phyloP scores from a whole-genome alignment of 805 yeast species.

The Yamadazyma akitaensis region DNA sequence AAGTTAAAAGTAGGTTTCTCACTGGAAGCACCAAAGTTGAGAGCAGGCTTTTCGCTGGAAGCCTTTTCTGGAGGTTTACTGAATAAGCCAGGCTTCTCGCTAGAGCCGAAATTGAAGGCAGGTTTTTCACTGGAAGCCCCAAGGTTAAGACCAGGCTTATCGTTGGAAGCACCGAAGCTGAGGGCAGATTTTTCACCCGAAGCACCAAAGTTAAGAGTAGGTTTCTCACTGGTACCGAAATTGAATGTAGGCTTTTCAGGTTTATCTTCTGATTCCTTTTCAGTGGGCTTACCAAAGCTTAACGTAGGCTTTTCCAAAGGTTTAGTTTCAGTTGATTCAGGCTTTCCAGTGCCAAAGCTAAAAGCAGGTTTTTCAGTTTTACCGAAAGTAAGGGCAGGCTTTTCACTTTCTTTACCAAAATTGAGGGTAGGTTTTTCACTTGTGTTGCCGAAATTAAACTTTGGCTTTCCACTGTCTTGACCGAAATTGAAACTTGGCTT shows the following conservation, averaged over 20 bases:
- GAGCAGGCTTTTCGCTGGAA: slow-evolving; percentile 4
- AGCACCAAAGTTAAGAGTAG: neutral
- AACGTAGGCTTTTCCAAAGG: too few relatives aligned
- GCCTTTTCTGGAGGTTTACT: too few relatives aligned
- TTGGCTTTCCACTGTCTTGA: neutral
- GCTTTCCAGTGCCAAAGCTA: slow-evolving; percentile 8
- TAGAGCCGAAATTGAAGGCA: too few relatives aligned
- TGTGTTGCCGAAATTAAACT: slow-evolving; percentile 4
- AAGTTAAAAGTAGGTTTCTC: slow-evolving; percentile 6
- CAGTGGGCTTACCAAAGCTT: too few relatives aligned
- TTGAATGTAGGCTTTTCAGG: slow-evolving; percentile 3
- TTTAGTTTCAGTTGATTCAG: too few relatives aligned
- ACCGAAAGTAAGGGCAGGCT: neutral
- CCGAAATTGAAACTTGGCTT: slow-evolving; percentile 3
- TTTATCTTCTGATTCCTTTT: too few relatives aligned
- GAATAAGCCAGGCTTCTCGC: too few relatives aligned
- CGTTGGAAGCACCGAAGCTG: too few relatives aligned
- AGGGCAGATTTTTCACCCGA: neutral
- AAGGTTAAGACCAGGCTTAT: too few relatives aligned
- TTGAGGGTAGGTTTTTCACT: neutral
- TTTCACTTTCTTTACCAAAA: slow-evolving; percentile 4
- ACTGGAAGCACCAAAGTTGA: slow-evolving; percentile 18
- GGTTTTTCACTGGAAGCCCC: too few relatives aligned
- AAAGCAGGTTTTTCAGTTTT: slow-evolving; percentile 4
- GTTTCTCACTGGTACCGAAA: slow-evolving; percentile 4